Conservation (phyloP, 176 grass and related monocot species). For the Zizania latifolia region DNA sequence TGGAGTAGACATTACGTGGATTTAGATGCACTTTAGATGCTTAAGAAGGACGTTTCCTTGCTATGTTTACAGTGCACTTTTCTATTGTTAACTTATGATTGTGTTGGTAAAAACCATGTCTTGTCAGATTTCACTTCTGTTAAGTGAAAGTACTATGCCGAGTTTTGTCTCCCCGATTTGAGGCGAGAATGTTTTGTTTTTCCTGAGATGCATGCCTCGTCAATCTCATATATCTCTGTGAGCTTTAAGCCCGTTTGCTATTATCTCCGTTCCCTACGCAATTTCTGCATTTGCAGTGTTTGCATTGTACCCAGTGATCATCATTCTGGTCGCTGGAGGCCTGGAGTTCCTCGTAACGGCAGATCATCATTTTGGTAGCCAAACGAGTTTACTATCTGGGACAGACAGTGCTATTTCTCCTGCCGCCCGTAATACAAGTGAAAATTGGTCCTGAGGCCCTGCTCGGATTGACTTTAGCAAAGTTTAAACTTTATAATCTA, state of each 20-base stretch:
- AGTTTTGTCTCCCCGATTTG: neutral
- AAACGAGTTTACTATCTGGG: too few species aligned
- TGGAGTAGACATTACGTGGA: slow-evolving; percentile 9
- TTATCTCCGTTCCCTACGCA: neutral
- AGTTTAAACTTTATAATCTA: too few species aligned
- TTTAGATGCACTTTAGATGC: slow-evolving; percentile 14
- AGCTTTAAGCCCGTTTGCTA: neutral
- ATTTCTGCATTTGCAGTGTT: too few species aligned
- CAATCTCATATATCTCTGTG: too few species aligned
- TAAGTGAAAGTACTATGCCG: neutral
- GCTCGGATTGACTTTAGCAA: too few species aligned
- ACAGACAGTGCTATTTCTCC: too few species aligned
- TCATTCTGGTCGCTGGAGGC: neutral
- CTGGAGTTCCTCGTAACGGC: too few species aligned
- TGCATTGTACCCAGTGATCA: neutral
- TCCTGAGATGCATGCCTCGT: too few species aligned
- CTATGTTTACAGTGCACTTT: slow-evolving; percentile 24
- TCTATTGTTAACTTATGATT: slow-evolving; percentile 30
- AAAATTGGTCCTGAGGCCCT: too few species aligned
- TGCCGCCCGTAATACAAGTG: too few species aligned
- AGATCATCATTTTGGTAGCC: too few species aligned
- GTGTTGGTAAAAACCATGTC: slow-evolving; percentile 22
- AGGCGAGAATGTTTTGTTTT: neutral
- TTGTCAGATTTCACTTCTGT: slow-evolving; percentile 10
- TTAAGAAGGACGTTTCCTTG: slow-evolving; percentile 26